Base-by-base conservation (phyloP, 1,284 basidiomycete genomes). In the Heterobasidion annosum region DNA sequence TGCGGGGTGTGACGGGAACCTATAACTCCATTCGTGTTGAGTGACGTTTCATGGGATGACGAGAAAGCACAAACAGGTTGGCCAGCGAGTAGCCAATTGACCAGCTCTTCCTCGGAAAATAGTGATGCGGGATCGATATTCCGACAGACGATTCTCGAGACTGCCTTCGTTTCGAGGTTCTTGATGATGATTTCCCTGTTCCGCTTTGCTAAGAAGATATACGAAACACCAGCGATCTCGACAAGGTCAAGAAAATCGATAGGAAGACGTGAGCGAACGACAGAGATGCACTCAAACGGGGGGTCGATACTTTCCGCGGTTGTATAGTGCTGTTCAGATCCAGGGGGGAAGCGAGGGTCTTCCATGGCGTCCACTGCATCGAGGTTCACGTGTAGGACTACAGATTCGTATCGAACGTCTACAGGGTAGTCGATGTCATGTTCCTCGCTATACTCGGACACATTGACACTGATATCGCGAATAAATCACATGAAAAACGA, bases 361-460 rank as follows among this genome's bases (percentile, higher is more conserved):
- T 75, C 72, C 44, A 85, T 63, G 2, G 64, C 58, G 56, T 86
- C 82, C 8, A 88, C 69, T 9, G 68, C 58, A 16, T 71, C 66
- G 34, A 88, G 68, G 4, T 75, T 68, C 37, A 79, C 68, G 51
- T 76, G 73, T 9, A 81, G 57, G 35, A 73, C 74, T 8, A 72
- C 63, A 32, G 78, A 76, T 46, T 82, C 75, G 56, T 83, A 79
- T 52, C 74, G 67, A 45, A 84, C 67, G 18, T 76, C 74, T 8
- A 72, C 67, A 0, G 76, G 71, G 1, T 73, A 69, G 60, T 81
- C 78, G 34, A 81, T 71, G n/a, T 69, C 68, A 54, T 69, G 65
- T 52, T 70, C 69, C 16, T 70, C 69, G 49, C 73, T 72, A 56
- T 73, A 79, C 51, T 74, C 66, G 5, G 77, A 75, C 3, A 77